Percentiles rank a stretch among this genome's conserved stretches.
Conservation (phyloP, 495 filamentous ascomycete species). For the Lasiosphaeris hirsuta region DNA sequence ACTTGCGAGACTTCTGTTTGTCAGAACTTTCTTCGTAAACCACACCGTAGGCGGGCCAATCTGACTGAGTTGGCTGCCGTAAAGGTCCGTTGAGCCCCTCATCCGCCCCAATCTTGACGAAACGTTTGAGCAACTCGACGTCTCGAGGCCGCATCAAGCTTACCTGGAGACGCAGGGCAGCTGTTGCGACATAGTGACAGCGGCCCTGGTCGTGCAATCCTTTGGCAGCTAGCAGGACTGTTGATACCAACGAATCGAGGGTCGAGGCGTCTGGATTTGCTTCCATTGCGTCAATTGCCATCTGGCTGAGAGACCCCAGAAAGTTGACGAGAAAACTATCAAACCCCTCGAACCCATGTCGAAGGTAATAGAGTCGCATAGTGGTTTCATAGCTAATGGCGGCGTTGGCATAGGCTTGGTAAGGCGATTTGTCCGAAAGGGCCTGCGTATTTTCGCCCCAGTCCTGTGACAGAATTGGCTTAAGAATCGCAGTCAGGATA, state of each 20-base stretch:
- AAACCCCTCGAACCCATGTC: slow-evolving; percentile 36
- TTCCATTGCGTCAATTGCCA: slow-evolving; percentile 27
- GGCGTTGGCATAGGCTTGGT: slow-evolving; percentile 24
- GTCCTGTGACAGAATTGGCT: slow-evolving; percentile 19
- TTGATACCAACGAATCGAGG: slow-evolving; percentile 30
- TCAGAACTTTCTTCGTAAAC: slow-evolving; percentile 16
- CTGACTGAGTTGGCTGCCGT: slow-evolving; percentile 21
- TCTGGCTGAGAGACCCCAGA: slow-evolving; percentile 29
- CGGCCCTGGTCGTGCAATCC: slow-evolving; percentile 35
- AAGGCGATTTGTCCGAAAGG: slow-evolving; percentile 11
- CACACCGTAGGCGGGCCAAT: slow-evolving; percentile 25
- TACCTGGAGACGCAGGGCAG: slow-evolving; percentile 20
- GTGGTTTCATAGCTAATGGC: slow-evolving; percentile 32
- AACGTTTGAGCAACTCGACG: slow-evolving; percentile 19
- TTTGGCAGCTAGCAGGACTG: slow-evolving; percentile 34
- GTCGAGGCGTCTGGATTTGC: slow-evolving; percentile 6
- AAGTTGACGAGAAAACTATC: slow-evolving; percentile 35
- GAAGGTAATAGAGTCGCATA: slow-evolving; percentile 40
- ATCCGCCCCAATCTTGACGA: slow-evolving; percentile 21
- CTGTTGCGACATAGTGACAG: slow-evolving; percentile 28
- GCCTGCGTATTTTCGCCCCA: slow-evolving; percentile 8
- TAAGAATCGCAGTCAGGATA: slow-evolving; percentile 24
- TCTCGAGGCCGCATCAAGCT: slow-evolving; percentile 23
- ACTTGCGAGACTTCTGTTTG: slow-evolving; percentile 5
- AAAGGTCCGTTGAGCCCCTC: slow-evolving; percentile 19